Evolutionary conservation across 2,329 filamentous ascomycete species (phyloP), one percentile per base, ranked within the genome.

Genomic region (Hypomyces perniciosus): DNA sequence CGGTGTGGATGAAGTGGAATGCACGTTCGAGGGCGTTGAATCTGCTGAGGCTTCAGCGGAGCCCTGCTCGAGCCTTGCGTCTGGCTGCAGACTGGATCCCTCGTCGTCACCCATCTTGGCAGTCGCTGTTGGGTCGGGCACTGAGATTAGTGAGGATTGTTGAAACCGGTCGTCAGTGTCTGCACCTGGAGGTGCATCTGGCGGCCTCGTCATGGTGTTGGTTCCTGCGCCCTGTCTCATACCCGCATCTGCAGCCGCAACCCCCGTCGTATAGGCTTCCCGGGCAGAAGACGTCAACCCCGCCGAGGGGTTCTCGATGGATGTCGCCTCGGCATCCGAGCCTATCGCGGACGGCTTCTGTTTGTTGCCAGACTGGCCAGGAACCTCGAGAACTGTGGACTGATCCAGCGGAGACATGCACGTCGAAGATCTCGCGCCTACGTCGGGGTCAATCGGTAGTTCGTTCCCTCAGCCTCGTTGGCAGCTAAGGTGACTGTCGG

Each of bases 391-490:
- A 61, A 58, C 53, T 47, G 59, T 52, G 52, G 62, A 59, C 39
- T 57, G 57, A 57, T 66, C 65, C 50, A 63, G 63, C 54, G 65
- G 65, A 65, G 67, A 69, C 67, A 70, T 70, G 58, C 67, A 68
- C 48, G 43, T 44, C 30, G 44, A 46, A 46, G 42, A 45, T 31
- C 13, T 4, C 10, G 30, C 26, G 30, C 10, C 33, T 6, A 12
- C 20, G 34, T 7, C 28, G 28, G 34, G 4, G n/a, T 13, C 12
- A 33, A 26, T 44, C 27, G 26, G 35, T 5, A 12, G 35, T 12
- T n/a, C 20, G 35, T 6, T 38, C 6, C 6, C 20, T 12, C 9
- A 38, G 35, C 7, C 35, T n/a, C 35, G 35, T n/a, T 5, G 3
- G 8, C 20, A 20, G 35, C 10, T 20, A 38, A n/a, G 35, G 20